Evolutionary conservation across 2,329 filamentous ascomycete genomes (phyloP).

Genomic region (Ophiostoma sp.): DNA sequence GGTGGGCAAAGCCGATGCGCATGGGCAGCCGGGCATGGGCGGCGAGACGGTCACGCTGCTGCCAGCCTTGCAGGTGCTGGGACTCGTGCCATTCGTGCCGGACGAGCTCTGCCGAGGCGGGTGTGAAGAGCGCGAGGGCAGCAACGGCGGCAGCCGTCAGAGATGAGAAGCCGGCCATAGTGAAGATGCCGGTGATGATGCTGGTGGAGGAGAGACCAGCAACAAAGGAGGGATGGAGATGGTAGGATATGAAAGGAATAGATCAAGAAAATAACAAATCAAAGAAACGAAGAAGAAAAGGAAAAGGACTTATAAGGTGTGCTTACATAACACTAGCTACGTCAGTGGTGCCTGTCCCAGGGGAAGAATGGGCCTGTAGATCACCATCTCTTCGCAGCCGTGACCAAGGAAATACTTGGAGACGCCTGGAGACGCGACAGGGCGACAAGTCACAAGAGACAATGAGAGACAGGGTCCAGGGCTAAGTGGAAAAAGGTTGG

Average conservation of each 20-base stretch:
- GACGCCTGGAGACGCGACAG: background rate
- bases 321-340: constrained; percentile 3
- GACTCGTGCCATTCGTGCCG: constrained; percentile 20
- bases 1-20: constrained; percentile 29
- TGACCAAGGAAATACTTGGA: constrained; percentile 4
- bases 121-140: background rate
- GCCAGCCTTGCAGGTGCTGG: constrained; percentile 17
- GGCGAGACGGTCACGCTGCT: constrained; percentile 7
- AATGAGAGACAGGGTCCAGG: background rate
- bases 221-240: background rate
- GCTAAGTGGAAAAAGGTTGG: background rate
- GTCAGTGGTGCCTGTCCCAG: background rate
- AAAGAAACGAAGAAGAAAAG: background rate
- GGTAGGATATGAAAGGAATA: too few species aligned
- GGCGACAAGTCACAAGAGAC: background rate
- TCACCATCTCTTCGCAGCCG: background rate
- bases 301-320: background rate
- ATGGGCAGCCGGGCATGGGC: constrained; percentile 25
- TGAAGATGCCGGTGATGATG: background rate
- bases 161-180: background rate
- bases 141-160: background rate
- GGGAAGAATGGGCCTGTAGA: constrained; percentile 12
- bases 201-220: constrained; percentile 1
- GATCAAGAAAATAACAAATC: background rate
- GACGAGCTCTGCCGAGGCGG: constrained; percentile 5